Evolutionary conservation across 768 basidiomycete genomes (phyloP).

Genomic region (Serendipita sp.): DNA sequence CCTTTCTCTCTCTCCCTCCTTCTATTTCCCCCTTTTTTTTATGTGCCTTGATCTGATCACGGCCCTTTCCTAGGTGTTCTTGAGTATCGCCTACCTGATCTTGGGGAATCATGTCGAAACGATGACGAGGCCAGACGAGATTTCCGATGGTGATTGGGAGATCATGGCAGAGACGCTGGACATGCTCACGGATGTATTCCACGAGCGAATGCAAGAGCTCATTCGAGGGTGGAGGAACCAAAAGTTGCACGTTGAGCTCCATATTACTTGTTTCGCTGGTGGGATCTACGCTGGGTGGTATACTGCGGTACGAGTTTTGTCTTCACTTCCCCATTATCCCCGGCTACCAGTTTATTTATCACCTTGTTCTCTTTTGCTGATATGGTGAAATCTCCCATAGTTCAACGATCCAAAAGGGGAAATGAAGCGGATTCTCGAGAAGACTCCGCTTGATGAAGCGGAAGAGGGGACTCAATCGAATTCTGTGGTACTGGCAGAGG

Average conservation of each 20-base stretch:
- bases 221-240: slow-evolving; percentile 3
- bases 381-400: not conserved
- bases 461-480: not conserved
- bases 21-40: too few relatives aligned
- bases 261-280: slow-evolving; percentile 8
- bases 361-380: not conserved
- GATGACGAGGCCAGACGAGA: not conserved
- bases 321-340: too few relatives aligned
- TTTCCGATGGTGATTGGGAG: not conserved
- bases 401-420: not conserved
- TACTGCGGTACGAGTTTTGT: too few relatives aligned
- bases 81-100: not conserved
- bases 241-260: slow-evolving; percentile 5
- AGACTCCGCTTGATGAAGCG: not conserved
- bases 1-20: not conserved
- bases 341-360: too few relatives aligned
- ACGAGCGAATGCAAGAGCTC: slow-evolving; percentile 1
- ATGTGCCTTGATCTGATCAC: too few relatives aligned
- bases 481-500: not conserved
- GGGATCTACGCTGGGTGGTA: slow-evolving; percentile 5
- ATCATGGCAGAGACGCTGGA: slow-evolving; percentile 1
- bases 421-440: not conserved
- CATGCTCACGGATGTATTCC: not conserved
- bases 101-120: not conserved
- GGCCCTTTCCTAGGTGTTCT: not conserved